These are phyloP conservation scores for Zygosaccharomyces pseudobailii DNA, from an alignment of 1,139 yeast species.

Conservation along the genomic window DNA sequence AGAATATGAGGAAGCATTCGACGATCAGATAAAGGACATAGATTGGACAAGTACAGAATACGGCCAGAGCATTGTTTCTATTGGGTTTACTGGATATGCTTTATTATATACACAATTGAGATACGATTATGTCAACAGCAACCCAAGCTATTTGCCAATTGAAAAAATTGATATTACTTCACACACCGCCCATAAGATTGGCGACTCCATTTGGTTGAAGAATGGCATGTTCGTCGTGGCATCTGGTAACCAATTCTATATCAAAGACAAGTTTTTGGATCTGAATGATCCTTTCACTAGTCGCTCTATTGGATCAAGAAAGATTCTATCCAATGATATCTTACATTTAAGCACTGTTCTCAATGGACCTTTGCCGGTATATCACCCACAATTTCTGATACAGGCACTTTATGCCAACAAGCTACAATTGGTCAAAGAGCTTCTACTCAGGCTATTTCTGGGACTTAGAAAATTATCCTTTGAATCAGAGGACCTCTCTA, in stretches of 20 bases:
- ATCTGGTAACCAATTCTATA: constrained; percentile 82
- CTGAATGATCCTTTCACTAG: constrained; percentile 47
- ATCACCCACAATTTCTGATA: constrained; percentile 85
- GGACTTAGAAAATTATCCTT: constrained; percentile 50
- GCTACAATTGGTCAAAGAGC: constrained; percentile 49
- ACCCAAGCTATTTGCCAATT: constrained; percentile 74
- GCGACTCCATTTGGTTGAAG: constrained; percentile 82
- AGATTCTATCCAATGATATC: constrained; percentile 45
- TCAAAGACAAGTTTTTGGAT: constrained; percentile 70
- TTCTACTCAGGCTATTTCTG: constrained; percentile 51
- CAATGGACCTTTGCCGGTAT: constrained; percentile 85
- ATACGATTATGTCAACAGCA: constrained; percentile 78
- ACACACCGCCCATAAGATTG: constrained; percentile 75
- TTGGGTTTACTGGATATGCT: constrained; percentile 65
- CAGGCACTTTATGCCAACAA: constrained; percentile 70
- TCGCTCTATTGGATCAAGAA: constrained; percentile 44
- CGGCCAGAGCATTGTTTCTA: constrained; percentile 70
- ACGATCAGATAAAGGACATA: constrained; percentile 35
- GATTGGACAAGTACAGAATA: constrained; percentile 73
- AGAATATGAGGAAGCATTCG: constrained; percentile 52
- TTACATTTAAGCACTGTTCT: constrained; percentile 67
- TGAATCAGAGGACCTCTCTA: constrained; percentile 33
- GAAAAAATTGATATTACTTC: constrained; percentile 65
- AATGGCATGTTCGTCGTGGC: constrained; percentile 79
- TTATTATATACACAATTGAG: constrained; percentile 74